phyloP scores from a whole-genome alignment of 495 filamentous ascomycete genomes.

The Podospora appendiculata region DNA sequence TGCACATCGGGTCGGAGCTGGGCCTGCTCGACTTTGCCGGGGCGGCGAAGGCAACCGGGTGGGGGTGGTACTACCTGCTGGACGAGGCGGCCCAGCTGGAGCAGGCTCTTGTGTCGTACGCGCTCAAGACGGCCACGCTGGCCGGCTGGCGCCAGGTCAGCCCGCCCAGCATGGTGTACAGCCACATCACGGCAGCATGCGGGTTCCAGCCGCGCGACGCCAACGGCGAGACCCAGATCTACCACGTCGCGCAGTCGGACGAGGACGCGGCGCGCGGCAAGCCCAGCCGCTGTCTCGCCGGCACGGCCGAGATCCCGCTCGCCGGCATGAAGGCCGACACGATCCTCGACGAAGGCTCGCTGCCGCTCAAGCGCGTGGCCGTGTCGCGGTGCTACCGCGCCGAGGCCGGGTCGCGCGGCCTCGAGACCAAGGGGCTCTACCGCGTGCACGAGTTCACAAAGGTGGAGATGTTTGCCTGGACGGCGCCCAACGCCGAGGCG shows the following conservation, averaged over 20 bases:
- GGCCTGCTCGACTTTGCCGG: conserved; percentile 77
- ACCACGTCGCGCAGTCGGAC: conserved; percentile 56
- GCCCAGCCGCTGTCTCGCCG: conserved; percentile 66
- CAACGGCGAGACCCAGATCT: conserved; percentile 86
- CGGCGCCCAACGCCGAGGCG: conserved; percentile 35
- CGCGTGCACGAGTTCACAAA: conserved; percentile 99
- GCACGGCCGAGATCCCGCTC: conserved; percentile 89
- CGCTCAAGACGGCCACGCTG: conserved; percentile 57
- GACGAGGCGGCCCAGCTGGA: conserved; percentile 87
- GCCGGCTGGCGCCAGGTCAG: conserved; percentile 69
- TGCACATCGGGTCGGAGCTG: conserved; percentile 74
- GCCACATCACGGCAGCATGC: conserved; percentile 80
- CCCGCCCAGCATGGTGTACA: conserved; percentile 86
- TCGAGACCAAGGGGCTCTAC: conserved; percentile 89
- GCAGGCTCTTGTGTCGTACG: conserved; percentile 84
- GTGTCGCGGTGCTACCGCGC: conserved; percentile 86
- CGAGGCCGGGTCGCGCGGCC: conserved; percentile 83
- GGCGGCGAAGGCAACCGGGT: conserved; percentile 72
- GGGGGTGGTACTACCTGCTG: conserved; percentile 94
- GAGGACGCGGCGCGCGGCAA: conserved; percentile 51
- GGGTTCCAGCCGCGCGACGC: conserved; percentile 91
- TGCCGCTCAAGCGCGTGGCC: conserved; percentile 71
- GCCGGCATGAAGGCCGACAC: conserved; percentile 81
- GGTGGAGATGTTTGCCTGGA: conserved; percentile 95
- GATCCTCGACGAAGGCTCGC: conserved; percentile 40